phyloP scores from a whole-genome alignment of 2,329 filamentous ascomycete genomes.

The Aspergillus neoniger region DNA sequence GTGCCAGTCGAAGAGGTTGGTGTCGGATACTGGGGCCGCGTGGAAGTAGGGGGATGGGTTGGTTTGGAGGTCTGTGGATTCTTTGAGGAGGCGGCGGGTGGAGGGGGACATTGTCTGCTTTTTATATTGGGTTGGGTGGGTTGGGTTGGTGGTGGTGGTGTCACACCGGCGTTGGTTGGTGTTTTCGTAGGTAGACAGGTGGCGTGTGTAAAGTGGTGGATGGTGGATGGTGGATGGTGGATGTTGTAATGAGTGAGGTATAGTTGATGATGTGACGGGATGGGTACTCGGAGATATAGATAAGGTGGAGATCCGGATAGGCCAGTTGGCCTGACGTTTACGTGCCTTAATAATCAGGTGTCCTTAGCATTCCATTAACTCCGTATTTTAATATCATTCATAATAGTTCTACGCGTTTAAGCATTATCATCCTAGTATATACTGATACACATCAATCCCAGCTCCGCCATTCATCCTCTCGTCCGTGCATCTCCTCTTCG shows the following conservation, averaged over 20 bases:
- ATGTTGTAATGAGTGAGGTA: background rate
- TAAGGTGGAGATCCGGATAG: constrained; percentile 2
- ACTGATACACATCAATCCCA: constrained; percentile 34
- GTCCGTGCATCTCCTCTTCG: constrained; percentile 9
- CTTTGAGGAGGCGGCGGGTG: constrained; percentile 61
- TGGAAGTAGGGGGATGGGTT: constrained; percentile 82
- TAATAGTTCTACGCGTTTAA: no score
- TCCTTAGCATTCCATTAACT: background rate
- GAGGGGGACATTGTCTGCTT: constrained; percentile 31
- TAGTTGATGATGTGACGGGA: background rate
- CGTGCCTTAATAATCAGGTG: constrained; percentile 7
- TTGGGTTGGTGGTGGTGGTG: background rate
- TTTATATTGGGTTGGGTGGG: background rate
- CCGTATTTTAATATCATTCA: background rate
- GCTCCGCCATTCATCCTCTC: constrained; percentile 42
- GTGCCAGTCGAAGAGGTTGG: constrained; percentile 97
- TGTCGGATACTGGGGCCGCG: constrained; percentile 75
- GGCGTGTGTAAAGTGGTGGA: no score
- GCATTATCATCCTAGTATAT: no score
- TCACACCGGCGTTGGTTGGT: background rate
- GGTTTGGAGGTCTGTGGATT: constrained; percentile 81
- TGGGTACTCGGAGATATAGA: background rate
- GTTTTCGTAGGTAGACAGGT: no score
- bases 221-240: no score
- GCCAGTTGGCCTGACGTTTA: constrained; percentile 13